Percentiles rank a stretch among this genome's conserved stretches.
phyloP scores from a whole-genome alignment of 306 rosid genomes.

The Trifolium fragiferum region DNA sequence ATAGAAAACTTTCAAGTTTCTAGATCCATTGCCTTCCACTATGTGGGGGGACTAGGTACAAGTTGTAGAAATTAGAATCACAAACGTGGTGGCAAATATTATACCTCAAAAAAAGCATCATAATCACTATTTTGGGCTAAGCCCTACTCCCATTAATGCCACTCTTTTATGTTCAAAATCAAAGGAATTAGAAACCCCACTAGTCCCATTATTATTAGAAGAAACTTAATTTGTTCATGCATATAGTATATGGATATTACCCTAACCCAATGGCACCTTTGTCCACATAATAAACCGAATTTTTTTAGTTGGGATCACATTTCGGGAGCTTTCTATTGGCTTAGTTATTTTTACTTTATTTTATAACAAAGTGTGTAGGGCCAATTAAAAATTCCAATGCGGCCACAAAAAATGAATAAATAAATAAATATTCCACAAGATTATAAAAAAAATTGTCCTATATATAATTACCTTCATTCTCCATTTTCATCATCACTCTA shows the following conservation, averaged over 20 bases:
- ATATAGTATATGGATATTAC: not conserved
- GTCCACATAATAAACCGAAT: not conserved
- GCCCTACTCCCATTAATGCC: conserved; percentile 34
- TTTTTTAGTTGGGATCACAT: not conserved
- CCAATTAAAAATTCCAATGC: not conserved
- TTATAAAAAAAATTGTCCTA: not conserved
- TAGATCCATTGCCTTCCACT: too few species aligned
- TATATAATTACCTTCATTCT: conserved; percentile 2
- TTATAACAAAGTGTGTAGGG: not conserved
- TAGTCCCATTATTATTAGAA: not conserved
- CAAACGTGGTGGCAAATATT: not conserved
- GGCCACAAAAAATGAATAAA: not conserved
- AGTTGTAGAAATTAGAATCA: not conserved
- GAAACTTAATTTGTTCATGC: not conserved
- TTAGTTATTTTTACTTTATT: not conserved
- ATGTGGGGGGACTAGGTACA: too few species aligned
- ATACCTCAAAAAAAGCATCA: not conserved
- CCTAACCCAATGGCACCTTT: not conserved
- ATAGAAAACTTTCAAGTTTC: too few species aligned
- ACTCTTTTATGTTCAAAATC: conserved; percentile 18
- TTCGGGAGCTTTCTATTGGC: not conserved
- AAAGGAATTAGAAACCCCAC: conserved; percentile 26
- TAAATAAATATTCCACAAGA: not conserved
- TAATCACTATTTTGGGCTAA: not conserved
- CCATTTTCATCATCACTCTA: conserved; percentile 34